Conservation (phyloP, 2,329 filamentous ascomycete species). For the Fusarium verrucosum region DNA sequence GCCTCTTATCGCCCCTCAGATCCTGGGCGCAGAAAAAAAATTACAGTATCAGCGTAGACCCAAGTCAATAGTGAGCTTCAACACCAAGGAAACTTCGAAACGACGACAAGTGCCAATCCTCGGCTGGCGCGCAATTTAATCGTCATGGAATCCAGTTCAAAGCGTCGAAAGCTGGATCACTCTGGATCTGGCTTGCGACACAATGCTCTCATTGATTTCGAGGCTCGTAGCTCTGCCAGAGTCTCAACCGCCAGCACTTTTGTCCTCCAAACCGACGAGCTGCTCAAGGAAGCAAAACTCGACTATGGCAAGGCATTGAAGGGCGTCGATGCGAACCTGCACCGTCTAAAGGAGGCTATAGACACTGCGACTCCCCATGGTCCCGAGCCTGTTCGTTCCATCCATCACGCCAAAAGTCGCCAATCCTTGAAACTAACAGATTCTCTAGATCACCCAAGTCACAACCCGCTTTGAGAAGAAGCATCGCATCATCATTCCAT, state of each 20-base stretch:
- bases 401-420: neutral
- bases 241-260: constrained; percentile 63
- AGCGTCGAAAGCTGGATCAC: constrained; percentile 61
- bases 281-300: constrained; percentile 63
- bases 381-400: constrained; percentile 58
- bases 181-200: constrained; percentile 48
- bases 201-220: constrained; percentile 53
- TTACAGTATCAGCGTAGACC: constrained; percentile 17
- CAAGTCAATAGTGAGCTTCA: constrained; percentile 30
- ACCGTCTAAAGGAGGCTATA: constrained; percentile 62
- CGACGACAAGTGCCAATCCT: constrained; percentile 18
- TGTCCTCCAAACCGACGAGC: constrained; percentile 67
- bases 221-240: constrained; percentile 52
- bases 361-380: constrained; percentile 62
- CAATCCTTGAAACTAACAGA: constrained; percentile 20
- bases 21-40: constrained; percentile 39
- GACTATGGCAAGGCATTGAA: constrained; percentile 61
- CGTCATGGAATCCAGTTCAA: constrained; percentile 58
- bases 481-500: constrained; percentile 78
- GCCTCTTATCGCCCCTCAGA: constrained; percentile 44
- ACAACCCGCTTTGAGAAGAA: constrained; percentile 72
- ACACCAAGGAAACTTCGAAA: constrained; percentile 23
- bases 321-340: constrained; percentile 60
- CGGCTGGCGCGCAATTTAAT: constrained; percentile 12
- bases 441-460: constrained; percentile 72